Base-by-base conservation (phyloP, 2,329 filamentous ascomycete genomes). In the Monosporascus sp. region DNA sequence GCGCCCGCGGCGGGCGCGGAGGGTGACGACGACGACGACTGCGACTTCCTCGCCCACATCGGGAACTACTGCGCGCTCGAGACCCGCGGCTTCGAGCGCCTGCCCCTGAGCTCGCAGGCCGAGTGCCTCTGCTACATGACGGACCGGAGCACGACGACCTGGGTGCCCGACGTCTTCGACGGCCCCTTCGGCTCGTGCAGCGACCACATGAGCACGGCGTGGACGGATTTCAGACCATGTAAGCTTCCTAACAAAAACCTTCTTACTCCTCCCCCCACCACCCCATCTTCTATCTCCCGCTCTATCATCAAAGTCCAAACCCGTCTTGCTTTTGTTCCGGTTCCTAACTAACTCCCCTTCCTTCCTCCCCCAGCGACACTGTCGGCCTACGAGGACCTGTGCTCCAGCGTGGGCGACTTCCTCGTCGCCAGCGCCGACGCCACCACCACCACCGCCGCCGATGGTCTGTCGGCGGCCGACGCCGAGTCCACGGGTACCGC, bases 81-180 rank as follows among this genome's bases (percentile, higher is more conserved):
- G 18, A 50, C 50, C 18, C 18, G 18, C 6, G 48, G 43, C 39
- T 50, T 54, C 37, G 37, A 37, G 3, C 25, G 18, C 3, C 49
- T 45, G 8, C 47, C 52, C 7, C 24, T 37, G 17, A 47, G 51
- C 49, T 49, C 52, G 11, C 52, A 52, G 31, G 55, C 52, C 38
- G 27, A 45, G 27, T 56, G 55, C 50, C 54, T 50, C 37, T 56
- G 55, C 27, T 56, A 51, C 49, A 47, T 37, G 17, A 45, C 51
- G 17, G 37, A 38, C 22, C 24, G 41, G 5, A 47, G 35, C 17
- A 50, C 47, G 15, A 47, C 45, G 25, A 37, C 50, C n/a, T 55
- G 53, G 53, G 38, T 45, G 6, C 53, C 53, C 9, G 47, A 49
- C 7, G 11, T 15, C 43, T 54, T 52, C 18, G 55, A 54, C 44